Evolutionary conservation across 306 rosid species (phyloP).

Genomic region (Chamaecrista fasciculata): DNA sequence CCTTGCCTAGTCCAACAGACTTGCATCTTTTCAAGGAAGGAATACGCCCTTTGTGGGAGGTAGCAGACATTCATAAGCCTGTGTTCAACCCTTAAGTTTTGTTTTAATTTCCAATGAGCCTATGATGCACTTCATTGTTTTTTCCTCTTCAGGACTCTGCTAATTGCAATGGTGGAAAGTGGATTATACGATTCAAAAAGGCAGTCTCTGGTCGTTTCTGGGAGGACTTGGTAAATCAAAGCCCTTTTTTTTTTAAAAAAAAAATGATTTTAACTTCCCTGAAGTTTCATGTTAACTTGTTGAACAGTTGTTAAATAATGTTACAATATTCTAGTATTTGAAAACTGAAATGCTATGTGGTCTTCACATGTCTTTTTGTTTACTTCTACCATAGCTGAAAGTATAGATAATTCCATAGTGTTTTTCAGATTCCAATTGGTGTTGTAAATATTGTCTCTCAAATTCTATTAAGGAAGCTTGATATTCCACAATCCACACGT

Average conservation of each 20-base stretch:
- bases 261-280: no score
- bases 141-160: constrained; percentile 73
- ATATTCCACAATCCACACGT: background rate
- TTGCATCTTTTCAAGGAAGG: constrained; percentile 94
- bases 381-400: constrained; percentile 1
- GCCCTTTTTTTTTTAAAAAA: no score
- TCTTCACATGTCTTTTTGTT: background rate
- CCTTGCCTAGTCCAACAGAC: constrained; percentile 94
- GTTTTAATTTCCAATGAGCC: constrained; percentile 22
- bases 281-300: constrained; percentile 1
- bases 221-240: constrained; percentile 87
- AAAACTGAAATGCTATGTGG: background rate
- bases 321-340: no score
- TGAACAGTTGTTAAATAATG: background rate
- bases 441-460: background rate
- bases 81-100: background rate
- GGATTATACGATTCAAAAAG: constrained; percentile 94
- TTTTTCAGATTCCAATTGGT: background rate
- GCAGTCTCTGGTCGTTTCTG: constrained; percentile 92
- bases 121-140: background rate
- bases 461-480: background rate
- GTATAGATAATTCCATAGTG: background rate
- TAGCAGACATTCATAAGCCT: constrained; percentile 33
- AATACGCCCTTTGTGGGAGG: constrained; percentile 95
- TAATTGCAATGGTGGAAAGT: constrained; percentile 94